Conservation (phyloP, 2,329 filamentous ascomycete species). For the Aspergillus neotritici region DNA sequence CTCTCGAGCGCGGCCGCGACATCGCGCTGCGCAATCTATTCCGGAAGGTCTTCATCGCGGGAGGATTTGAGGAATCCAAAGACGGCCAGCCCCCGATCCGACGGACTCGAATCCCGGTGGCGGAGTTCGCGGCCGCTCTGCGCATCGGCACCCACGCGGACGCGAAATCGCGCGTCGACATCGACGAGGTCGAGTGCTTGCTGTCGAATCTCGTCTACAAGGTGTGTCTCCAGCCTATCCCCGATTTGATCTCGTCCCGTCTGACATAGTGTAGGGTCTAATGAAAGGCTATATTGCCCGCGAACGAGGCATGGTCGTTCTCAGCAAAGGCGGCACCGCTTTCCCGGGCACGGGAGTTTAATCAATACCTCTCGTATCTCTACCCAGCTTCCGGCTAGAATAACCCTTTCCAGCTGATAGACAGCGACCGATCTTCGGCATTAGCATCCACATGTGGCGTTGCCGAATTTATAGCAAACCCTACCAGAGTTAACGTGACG, state of each 20-base stretch:
- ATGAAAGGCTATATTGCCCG: conserved; percentile 99
- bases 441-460: background rate
- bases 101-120: conserved; percentile 70
- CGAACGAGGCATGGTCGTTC: conserved; percentile 80
- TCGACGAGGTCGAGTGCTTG: conserved; percentile 92
- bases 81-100: conserved; percentile 58
- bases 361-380: conserved; percentile 2
- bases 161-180: conserved; percentile 59
- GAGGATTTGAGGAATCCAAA: conserved; percentile 73
- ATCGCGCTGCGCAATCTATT: conserved; percentile 87
- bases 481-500: too few species aligned
- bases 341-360: conserved; percentile 82
- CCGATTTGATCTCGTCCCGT: background rate
- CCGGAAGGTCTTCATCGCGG: conserved; percentile 81
- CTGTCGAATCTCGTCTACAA: conserved; percentile 98
- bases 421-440: too few species aligned
- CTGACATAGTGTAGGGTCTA: conserved; percentile 57
- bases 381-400: background rate
- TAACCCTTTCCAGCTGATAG: background rate
- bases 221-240: conserved; percentile 50
- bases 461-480: background rate
- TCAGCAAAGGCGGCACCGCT: conserved; percentile 78
- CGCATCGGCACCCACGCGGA: conserved; percentile 58
- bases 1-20: conserved; percentile 84
- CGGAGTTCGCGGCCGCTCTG: conserved; percentile 80